Conservation (phyloP, 148 eudicot genomes). For the Rhododendron griersonianum region DNA sequence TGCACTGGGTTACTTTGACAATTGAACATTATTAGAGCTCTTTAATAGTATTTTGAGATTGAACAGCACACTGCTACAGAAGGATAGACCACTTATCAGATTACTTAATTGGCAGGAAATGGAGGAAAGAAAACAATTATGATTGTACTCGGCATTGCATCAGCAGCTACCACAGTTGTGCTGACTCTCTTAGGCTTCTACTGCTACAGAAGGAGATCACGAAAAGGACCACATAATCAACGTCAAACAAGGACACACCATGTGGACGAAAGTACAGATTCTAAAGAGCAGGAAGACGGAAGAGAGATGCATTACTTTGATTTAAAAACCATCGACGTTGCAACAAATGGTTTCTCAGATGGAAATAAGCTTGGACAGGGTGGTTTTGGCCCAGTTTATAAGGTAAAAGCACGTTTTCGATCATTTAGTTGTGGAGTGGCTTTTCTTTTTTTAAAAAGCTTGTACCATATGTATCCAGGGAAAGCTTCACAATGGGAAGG, state of each 20-base stretch:
- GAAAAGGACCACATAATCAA: neutral
- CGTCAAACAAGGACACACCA: neutral
- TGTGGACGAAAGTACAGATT: neutral
- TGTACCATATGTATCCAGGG: constrained; percentile 23
- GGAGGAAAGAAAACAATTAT: neutral
- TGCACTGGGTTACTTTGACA: neutral
- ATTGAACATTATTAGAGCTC: neutral
- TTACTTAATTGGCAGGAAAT: neutral
- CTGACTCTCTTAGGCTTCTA: neutral
- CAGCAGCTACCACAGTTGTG: neutral
- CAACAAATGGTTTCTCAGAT: constrained; percentile 10
- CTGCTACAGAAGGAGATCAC: neutral
- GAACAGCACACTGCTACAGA: neutral
- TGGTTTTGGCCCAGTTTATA: constrained; percentile 17
- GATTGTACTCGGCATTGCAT: neutral
- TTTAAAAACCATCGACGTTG: neutral
- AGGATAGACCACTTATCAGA: neutral
- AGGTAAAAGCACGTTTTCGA: neutral
- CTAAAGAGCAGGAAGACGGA: neutral
- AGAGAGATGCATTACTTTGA: neutral
- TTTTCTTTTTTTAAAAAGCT: neutral
- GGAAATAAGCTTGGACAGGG: constrained; percentile 13
- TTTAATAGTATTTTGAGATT: neutral
- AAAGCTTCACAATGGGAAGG: constrained; percentile 25
- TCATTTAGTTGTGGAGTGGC: neutral